A percentile compares a stretch with the other conserved stretches of the same genome.
phyloP scores from a whole-genome alignment of 164 flowering plant genomes.

The Sedum album region DNA sequence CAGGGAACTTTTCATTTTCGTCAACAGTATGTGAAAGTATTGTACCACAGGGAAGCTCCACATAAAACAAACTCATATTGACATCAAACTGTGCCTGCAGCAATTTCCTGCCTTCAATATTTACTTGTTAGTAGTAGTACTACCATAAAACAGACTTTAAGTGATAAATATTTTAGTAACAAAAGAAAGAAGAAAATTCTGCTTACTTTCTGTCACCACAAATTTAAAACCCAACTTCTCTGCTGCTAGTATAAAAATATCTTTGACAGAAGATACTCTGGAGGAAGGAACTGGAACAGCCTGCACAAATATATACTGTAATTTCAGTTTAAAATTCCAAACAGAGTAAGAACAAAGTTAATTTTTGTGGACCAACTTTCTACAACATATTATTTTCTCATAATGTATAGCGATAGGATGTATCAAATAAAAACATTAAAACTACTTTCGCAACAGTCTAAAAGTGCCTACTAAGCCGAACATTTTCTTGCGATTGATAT shows the following conservation, averaged over 20 bases:
- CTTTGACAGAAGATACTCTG: constrained; percentile 41
- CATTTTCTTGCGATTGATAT: not conserved
- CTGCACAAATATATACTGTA: constrained; percentile 26
- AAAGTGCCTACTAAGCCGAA: not conserved
- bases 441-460: not conserved
- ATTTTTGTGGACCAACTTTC: not conserved
- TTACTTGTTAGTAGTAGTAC: not conserved
- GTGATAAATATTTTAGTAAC: not conserved
- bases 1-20: constrained; percentile 69
- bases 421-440: not conserved
- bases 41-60: constrained; percentile 75
- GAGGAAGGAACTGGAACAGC: constrained; percentile 74
- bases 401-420: not conserved
- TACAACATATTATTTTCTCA: not conserved
- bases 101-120: constrained; percentile 43
- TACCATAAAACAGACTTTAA: not conserved
- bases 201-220: constrained; percentile 46
- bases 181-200: not conserved
- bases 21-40: constrained; percentile 52
- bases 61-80: constrained; percentile 58
- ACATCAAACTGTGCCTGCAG: constrained; percentile 38
- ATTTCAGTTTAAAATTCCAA: not conserved
- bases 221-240: constrained; percentile 70
- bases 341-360: not conserved
- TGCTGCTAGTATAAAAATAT: constrained; percentile 63